phyloP scores from a whole-genome alignment of 1,284 basidiomycete species.

The Athelia psychrophila region DNA sequence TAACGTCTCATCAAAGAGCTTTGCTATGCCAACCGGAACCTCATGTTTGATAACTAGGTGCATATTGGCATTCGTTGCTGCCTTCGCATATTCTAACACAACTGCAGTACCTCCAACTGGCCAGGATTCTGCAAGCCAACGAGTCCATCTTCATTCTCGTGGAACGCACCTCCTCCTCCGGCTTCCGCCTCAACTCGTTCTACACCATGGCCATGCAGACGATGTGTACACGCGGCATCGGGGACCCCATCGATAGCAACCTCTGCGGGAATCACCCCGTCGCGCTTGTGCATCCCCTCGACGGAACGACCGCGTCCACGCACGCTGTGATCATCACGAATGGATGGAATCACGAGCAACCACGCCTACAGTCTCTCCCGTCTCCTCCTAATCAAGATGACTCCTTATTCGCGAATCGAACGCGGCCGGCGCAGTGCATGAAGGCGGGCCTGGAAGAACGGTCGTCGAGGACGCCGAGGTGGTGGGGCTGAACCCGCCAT shows the following conservation, averaged over 20 bases:
- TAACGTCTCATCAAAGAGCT: constrained; percentile 43
- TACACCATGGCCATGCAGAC: constrained; percentile 66
- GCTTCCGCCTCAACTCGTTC: constrained; percentile 58
- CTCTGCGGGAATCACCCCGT: constrained; percentile 37
- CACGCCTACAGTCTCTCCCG: constrained; percentile 64
- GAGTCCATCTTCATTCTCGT: constrained; percentile 80
- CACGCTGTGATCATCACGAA: constrained; percentile 64
- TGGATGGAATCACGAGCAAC: constrained; percentile 45
- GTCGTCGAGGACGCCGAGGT: too few relatives aligned
- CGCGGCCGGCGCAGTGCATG: too few relatives aligned
- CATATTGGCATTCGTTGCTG: background rate
- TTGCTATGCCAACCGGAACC: constrained; percentile 55
- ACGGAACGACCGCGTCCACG: constrained; percentile 43
- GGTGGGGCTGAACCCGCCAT: too few relatives aligned
- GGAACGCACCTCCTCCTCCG: constrained; percentile 66
- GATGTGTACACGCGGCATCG: constrained; percentile 64
- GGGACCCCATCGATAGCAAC: constrained; percentile 60
- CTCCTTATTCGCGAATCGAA: too few relatives aligned
- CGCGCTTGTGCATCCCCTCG: constrained; percentile 42
- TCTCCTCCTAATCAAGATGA: too few relatives aligned
- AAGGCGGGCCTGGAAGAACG: too few relatives aligned
- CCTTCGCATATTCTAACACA: background rate
- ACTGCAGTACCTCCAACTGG: constrained; percentile 52
- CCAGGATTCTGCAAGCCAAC: constrained; percentile 58
- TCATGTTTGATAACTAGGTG: constrained; percentile 72